These are phyloP conservation scores for Monascus ruber DNA, from an alignment of 2,329 filamentous ascomycete genomes.

Conservation along the genomic window DNA sequence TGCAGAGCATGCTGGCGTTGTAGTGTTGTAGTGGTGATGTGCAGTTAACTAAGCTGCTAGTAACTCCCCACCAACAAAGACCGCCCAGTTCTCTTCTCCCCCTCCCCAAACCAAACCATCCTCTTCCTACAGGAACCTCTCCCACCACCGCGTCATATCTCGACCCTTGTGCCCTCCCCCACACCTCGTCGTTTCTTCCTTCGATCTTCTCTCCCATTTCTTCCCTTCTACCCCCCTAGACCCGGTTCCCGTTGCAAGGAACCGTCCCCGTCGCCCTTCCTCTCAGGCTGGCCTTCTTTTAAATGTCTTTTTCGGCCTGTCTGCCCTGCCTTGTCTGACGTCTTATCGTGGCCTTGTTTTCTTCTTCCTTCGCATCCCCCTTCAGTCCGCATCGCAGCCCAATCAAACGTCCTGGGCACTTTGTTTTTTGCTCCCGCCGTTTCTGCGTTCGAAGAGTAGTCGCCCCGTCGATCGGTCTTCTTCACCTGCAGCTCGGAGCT, in stretches of 20 bases:
- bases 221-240: conserved; percentile 1
- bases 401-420: too few relatives aligned
- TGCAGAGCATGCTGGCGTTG: too few relatives aligned
- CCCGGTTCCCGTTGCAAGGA: not conserved
- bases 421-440: too few relatives aligned
- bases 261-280: conserved; percentile 1
- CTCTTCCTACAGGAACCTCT: too few relatives aligned
- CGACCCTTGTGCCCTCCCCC: not conserved
- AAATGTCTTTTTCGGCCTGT: conserved; percentile 13
- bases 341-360: conserved; percentile 9
- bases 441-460: not conserved
- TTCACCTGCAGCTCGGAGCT: not conserved
- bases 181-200: conserved; percentile 3
- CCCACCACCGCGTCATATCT: too few relatives aligned
- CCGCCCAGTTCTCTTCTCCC: too few relatives aligned
- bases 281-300: conserved; percentile 10
- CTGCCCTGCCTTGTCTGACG: conserved; percentile 6
- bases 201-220: conserved; percentile 3
- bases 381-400: not conserved
- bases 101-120: too few relatives aligned
- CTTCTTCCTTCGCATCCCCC: conserved; percentile 6
- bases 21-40: too few relatives aligned
- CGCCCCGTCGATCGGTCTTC: not conserved
- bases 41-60: too few relatives aligned
- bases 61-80: too few relatives aligned